Evolutionary conservation across 176 grass and related monocot genomes (phyloP).

Genomic region (Themeda triandra): DNA sequence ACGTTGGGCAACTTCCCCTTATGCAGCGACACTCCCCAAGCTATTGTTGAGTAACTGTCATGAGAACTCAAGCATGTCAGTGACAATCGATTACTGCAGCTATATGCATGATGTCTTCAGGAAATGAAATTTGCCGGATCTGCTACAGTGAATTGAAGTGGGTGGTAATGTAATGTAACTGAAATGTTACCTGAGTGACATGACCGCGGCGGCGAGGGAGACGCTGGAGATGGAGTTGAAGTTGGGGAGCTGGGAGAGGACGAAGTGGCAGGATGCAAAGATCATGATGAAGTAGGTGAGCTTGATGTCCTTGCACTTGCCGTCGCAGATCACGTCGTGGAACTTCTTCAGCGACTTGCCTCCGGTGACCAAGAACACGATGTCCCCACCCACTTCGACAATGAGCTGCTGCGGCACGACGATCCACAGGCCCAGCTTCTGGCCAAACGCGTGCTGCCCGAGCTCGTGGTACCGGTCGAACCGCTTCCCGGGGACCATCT

Average conservation of each 20-base stretch:
- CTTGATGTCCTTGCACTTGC: slow-evolving; percentile 63
- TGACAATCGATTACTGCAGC: not conserved
- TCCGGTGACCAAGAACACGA: slow-evolving; percentile 93
- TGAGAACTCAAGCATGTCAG: not conserved
- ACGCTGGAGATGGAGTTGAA: slow-evolving; percentile 91
- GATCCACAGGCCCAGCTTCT: slow-evolving; percentile 75
- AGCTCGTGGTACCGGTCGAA: slow-evolving; percentile 94
- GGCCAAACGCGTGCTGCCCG: slow-evolving; percentile 75
- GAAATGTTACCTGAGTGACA: slow-evolving; percentile 62
- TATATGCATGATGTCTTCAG: not conserved
- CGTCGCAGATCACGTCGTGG: slow-evolving; percentile 62
- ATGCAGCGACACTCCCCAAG: slow-evolving; percentile 61
- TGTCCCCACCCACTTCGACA: slow-evolving; percentile 77
- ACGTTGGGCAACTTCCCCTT: slow-evolving; percentile 53
- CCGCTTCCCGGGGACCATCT: slow-evolving; percentile 78
- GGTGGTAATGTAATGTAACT: not conserved
- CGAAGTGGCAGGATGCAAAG: slow-evolving; percentile 72
- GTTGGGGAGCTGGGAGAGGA: slow-evolving; percentile 82
- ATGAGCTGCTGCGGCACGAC: slow-evolving; percentile 76
- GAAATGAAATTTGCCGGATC: not conserved
- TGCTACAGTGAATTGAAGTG: not conserved
- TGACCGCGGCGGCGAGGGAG: slow-evolving; percentile 82
- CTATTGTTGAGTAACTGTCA: slow-evolving; percentile 80
- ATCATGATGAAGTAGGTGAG: slow-evolving; percentile 92
- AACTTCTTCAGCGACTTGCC: slow-evolving; percentile 78